Conservation (phyloP, 768 basidiomycete species). For the Kwoniella pini region DNA sequence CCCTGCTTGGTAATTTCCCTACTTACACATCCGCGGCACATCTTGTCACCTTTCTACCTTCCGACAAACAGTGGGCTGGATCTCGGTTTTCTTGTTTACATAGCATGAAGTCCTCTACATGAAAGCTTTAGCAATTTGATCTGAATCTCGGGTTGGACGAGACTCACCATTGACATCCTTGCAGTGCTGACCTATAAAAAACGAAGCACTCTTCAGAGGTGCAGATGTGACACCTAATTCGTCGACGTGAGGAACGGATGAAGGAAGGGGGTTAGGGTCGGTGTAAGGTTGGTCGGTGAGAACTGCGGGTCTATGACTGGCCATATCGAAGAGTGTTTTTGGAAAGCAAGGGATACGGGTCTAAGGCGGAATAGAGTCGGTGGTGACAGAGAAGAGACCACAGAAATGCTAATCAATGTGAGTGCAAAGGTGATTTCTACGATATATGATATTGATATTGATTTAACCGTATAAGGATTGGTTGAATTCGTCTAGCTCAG, state of each 20-base stretch:
- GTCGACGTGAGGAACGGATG: slow-evolving; percentile 68
- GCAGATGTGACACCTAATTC: slow-evolving; percentile 89
- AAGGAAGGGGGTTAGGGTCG: slow-evolving; percentile 56
- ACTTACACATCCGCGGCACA: slow-evolving; percentile 90
- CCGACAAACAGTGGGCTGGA: slow-evolving; percentile 90
- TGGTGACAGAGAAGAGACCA: too few relatives aligned
- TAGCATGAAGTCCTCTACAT: slow-evolving; percentile 88
- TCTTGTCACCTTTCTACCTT: slow-evolving; percentile 90
- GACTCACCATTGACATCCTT: slow-evolving; percentile 89
- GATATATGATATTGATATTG: too few relatives aligned
- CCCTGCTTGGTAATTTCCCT: background rate
- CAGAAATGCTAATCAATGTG: too few relatives aligned
- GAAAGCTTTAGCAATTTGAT: background rate
- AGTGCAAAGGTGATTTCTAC: too few relatives aligned
- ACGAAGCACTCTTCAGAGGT: slow-evolving; percentile 91
- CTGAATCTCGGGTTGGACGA: too few relatives aligned
- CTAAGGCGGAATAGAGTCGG: too few relatives aligned
- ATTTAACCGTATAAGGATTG: slow-evolving; percentile 21
- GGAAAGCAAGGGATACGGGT: too few relatives aligned
- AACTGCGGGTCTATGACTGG: slow-evolving; percentile 30
- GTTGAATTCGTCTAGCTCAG: background rate
- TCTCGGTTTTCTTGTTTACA: slow-evolving; percentile 91
- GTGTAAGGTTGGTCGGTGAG: slow-evolving; percentile 50
- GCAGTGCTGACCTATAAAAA: slow-evolving; percentile 95
- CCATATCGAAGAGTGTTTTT: slow-evolving; percentile 7